Base-by-base conservation (phyloP, 108 stramenopile species). In the Nitzschia sp. region DNA sequence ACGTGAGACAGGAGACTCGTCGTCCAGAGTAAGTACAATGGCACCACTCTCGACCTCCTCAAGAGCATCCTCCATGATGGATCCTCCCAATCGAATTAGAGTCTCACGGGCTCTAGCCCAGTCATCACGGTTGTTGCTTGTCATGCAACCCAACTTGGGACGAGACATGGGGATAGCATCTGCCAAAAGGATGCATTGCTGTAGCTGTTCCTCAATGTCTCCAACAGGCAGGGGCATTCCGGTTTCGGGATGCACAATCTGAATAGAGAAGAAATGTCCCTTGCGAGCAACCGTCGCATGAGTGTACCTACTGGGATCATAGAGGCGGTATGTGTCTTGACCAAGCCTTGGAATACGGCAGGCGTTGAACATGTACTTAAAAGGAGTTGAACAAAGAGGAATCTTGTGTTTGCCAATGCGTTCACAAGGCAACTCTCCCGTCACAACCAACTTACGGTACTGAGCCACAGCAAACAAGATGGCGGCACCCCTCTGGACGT, bases 311-410 rank as follows among this genome's bases (percentile, higher is more conserved):
- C 57, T 74, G 6, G 85, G 81, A 67, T 86, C 81, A 52, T 86
- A 85, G 15, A 89, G 65, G 11, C 65, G 72, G 67, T 80, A 79
- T 0, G 59, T 20, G 55, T 89, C 88, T 34, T 79, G 78, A 8
- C 73, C 73, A 26, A 38, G 17, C 41, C 39, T 44, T 12, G 88
- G 88, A 43, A 89, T 64, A 0, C 88, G 80, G 59, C 84, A 86
- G 22, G 88, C 72, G 50, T 89, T 63, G 65, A 89, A 84, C 83
- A 87, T 76, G 74, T 89, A 89, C 53, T 86, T 89, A 80, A 73
- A 86, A 8, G 73, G 79, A 26, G 80, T 68, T 17, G 74, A 66
- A 51, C 82, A 83, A 12, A 83, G 62, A 2, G 72, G 64, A 11
- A 39, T 69, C 22, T 50, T 15, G 29, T 72, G 50, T 19, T 52